Evolutionary conservation across 352 stramenopile species (phyloP), one percentile per base, ranked within the genome.

Genomic region (Pilasporangium apinafurcum): DNA sequence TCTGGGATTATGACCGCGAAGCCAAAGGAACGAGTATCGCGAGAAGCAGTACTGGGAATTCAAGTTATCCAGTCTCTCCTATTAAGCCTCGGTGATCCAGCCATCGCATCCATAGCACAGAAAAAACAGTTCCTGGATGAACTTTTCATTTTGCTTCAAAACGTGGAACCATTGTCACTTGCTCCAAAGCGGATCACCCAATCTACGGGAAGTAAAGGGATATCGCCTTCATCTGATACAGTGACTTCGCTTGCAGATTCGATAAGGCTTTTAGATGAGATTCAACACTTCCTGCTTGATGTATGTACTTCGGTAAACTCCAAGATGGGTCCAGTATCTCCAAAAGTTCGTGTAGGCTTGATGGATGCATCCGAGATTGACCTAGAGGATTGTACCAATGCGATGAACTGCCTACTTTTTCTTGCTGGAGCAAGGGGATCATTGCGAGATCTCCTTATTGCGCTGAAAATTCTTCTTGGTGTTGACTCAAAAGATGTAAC

Each of bases 391-490:
- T 62, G 63, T 7, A 85, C 74, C 0, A 59, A 64, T 22, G 76
- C 76, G 6, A 51, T 84, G 13, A 76, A 75, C 38, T 61, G 59
- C 1, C 48, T 92, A 9, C 48, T 87, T 30, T 60, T 68, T 26
- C 52, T 92, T 1, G 76, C 76, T 12, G 67, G 57, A 0, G 74
- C 74, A 0, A 68, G 56, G 0, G 70, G 59, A 8, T 84, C 74
- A 0, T 38, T 86, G 3, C 49, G 59, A 1, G 74, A 86, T 33
- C 82, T 86, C 9, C 49, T 92, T 4, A 17, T 77, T 9, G 64
- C 76, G 3, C 8, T 92, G 1, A 53, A 52, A 25, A 62, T 92
- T 5, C 48, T 92, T 31, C 43, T 89, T 16, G 70, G 74, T 3
- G 54, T 59, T 14, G 44, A 49, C 24, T 3, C 10, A 14, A 68